Base-by-base conservation (phyloP, 345 rosid species). In the Linum trigynum region DNA sequence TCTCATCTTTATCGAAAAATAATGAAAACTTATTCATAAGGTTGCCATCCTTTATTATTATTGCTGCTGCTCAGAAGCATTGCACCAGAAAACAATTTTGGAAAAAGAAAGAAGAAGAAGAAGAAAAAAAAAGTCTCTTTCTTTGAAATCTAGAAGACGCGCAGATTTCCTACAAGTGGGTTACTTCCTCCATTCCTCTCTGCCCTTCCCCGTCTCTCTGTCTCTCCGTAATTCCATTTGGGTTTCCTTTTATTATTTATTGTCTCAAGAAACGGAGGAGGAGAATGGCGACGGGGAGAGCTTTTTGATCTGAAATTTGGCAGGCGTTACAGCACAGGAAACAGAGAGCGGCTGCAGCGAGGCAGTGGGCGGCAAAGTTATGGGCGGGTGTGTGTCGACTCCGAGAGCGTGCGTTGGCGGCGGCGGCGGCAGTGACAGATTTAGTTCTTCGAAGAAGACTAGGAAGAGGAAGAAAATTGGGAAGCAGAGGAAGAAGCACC, bases 321-420 rank as follows among this genome's bases (percentile, higher is more conserved):
- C 53, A 48, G 53, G 9, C 14, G 50, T 23, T 23, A 23, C 32
- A 23, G 32, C 32, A 23, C 32, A 23, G 32, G 32, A 23, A 23
- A 23, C 32, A 23, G 32, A 23, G 32, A 23, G 32, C 32, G 32
- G 32, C 32, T 0, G 32, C 32, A 0, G 32, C 1, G 1, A 23
- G 32, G 32, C 32, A 23, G 32, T 0, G 32, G 32, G 32, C 32
- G 32, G 32, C 32, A 1, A 23, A 65, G 67, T 69, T 38, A 91
- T 92, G 98, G 98, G 98, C 66, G 78, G 80, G 55, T 92, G 98
- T 71, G 91, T 81, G 62, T 92, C 98, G 37, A 76, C 81, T 62
- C 95, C 95, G 5, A 75, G 74, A 68, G 79, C 82, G 61, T 89
- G 98, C 74, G 85, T 75, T 9, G 85, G 92, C 67, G 82, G 82